Conservation (phyloP, 73 alveolate genomes). For the Paramecium pentaurelia region DNA sequence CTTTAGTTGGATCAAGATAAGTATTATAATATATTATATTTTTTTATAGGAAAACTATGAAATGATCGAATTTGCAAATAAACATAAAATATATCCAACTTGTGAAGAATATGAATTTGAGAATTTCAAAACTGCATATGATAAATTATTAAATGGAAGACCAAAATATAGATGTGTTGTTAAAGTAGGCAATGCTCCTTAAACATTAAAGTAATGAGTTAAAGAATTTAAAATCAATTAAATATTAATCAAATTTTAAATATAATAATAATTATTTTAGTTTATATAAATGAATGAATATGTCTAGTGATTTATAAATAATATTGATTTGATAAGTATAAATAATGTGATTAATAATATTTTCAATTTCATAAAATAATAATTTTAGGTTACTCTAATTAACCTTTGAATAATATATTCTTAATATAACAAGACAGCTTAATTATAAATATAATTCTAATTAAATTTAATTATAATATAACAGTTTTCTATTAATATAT, state of each 20-base stretch:
- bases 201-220: neutral
- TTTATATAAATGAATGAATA: no score
- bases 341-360: no score
- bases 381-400: no score
- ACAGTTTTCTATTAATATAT: no score
- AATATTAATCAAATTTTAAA: neutral
- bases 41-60: slow-evolving; percentile 27
- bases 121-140: neutral
- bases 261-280: no score
- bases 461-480: no score
- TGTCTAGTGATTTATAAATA: no score
- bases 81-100: slow-evolving; percentile 54
- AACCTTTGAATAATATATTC: no score
- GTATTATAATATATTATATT: neutral
- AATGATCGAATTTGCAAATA: slow-evolving; percentile 58
- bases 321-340: no score
- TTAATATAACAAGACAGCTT: no score
- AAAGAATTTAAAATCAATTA: neutral
- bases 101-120: slow-evolving; percentile 44
- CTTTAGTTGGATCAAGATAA: slow-evolving; percentile 68
- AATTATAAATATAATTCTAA: no score
- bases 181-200: neutral
- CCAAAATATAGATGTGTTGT: slow-evolving; percentile 46
- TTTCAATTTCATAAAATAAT: no score
- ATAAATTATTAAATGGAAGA: neutral